These are phyloP conservation scores for Yamadazyma dushanensis DNA, from an alignment of 1,139 yeast genomes.

Conservation along the genomic window DNA sequence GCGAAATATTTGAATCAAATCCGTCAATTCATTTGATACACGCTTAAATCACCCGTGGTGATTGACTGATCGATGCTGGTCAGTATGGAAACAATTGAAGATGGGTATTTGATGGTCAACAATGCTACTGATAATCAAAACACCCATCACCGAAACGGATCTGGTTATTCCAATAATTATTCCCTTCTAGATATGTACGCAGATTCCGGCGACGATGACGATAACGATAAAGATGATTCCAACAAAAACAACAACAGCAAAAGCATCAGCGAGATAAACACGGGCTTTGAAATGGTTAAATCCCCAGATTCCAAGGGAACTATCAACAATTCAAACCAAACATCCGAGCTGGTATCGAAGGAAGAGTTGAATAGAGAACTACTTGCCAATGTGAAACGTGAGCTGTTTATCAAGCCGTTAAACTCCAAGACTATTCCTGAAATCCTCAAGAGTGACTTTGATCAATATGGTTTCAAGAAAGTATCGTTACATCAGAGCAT, in stretches of 20 bases:
- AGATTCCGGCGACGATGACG: slow-evolving; percentile 17
- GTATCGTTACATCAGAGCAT: slow-evolving; percentile 47
- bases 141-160: slow-evolving; percentile 7
- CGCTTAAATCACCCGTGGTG: no score
- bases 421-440: slow-evolving; percentile 12
- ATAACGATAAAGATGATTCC: neutral
- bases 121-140: neutral
- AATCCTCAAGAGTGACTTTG: slow-evolving; percentile 48
- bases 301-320: neutral
- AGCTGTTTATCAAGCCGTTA: slow-evolving; percentile 16
- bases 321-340: no score
- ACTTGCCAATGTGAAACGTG: slow-evolving; percentile 12
- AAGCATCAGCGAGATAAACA: neutral
- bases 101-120: slow-evolving; percentile 1
- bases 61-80: neutral
- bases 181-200: slow-evolving; percentile 29
- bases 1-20: neutral
- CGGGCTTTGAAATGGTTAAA: neutral
- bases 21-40: neutral
- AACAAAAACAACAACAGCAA: neutral
- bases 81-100: slow-evolving; percentile 1
- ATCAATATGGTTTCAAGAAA: slow-evolving; percentile 85
- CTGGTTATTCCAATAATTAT: slow-evolving; percentile 33
- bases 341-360: neutral
- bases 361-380: slow-evolving; percentile 9